Evolutionary conservation across 805 yeast genomes (phyloP).

Genomic region (Cyberlindnera maritima): DNA sequence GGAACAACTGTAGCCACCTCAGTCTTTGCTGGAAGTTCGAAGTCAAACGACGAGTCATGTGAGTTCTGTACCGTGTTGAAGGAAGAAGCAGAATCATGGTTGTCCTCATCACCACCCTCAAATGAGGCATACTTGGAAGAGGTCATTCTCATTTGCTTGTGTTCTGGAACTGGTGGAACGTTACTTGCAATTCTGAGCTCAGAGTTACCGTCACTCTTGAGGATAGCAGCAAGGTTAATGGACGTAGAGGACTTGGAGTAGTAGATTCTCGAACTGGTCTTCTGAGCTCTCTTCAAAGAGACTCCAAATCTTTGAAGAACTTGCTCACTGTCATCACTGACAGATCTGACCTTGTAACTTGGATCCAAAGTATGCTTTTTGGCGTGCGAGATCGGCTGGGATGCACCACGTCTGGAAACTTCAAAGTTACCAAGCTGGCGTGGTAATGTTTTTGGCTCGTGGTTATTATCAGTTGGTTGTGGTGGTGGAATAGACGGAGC

Average conservation of each 20-base stretch:
- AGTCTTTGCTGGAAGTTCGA: slow-evolving; percentile 26
- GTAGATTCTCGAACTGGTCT: slow-evolving; percentile 23
- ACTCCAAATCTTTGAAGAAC: slow-evolving; percentile 25
- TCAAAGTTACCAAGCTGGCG: slow-evolving; percentile 18
- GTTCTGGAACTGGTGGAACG: slow-evolving; percentile 15
- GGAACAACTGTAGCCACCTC: slow-evolving; percentile 27
- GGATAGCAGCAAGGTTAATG: slow-evolving; percentile 24
- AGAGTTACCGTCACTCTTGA: slow-evolving; percentile 13
- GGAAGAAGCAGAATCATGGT: slow-evolving; percentile 5
- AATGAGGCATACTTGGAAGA: slow-evolving; percentile 27
- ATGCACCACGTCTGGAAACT: slow-evolving; percentile 17
- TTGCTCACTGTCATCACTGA: slow-evolving; percentile 20
- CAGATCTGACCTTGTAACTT: slow-evolving; percentile 17
- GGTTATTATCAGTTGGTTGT: not conserved
- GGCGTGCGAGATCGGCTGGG: slow-evolving; percentile 20
- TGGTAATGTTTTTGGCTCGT: slow-evolving; percentile 9
- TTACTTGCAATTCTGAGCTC: slow-evolving; percentile 4
- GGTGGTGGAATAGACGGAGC: not conserved
- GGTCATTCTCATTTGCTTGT: slow-evolving; percentile 19
- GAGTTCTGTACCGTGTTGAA: slow-evolving; percentile 14
- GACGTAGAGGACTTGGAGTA: slow-evolving; percentile 30
- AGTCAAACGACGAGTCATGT: slow-evolving; percentile 26
- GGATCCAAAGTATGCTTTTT: slow-evolving; percentile 27
- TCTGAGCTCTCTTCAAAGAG: slow-evolving; percentile 17
- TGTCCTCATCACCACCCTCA: slow-evolving; percentile 5